phyloP scores from a whole-genome alignment of 2,329 filamentous ascomycete genomes.

The Aspergillus uvarum region DNA sequence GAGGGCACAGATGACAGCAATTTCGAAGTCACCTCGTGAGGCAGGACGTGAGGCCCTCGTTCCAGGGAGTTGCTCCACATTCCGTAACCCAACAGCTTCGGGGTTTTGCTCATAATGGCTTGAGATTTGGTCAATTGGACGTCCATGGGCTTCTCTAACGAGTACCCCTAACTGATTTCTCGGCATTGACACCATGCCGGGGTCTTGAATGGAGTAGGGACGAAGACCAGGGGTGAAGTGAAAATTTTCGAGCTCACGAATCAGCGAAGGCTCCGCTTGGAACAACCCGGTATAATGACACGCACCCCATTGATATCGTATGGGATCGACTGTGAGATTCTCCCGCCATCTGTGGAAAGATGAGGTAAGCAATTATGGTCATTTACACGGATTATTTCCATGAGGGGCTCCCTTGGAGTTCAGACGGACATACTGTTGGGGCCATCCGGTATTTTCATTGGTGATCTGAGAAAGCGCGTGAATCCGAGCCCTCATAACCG shows the following conservation, averaged over 20 bases:
- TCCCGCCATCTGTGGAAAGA: background rate
- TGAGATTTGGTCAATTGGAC: background rate
- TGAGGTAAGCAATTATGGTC: background rate
- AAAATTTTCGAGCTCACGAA: background rate
- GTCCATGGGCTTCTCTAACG: background rate
- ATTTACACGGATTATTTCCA: background rate
- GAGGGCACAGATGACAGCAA: constrained; percentile 21
- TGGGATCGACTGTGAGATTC: background rate
- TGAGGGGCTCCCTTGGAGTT: background rate
- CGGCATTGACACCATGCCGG: background rate
- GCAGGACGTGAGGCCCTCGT: background rate
- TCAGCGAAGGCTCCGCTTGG: background rate
- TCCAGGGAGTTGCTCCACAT: no score
- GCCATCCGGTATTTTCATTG: background rate
- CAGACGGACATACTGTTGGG: background rate
- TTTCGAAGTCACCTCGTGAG: constrained; percentile 6
- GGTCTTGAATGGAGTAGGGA: background rate
- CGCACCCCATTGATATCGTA: background rate
- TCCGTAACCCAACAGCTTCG: background rate
- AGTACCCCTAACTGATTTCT: background rate
- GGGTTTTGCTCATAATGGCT: background rate
- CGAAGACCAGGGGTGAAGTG: background rate
- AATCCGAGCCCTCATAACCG: background rate
- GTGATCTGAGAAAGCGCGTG: background rate
- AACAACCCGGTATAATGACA: background rate